phyloP scores from a whole-genome alignment of 495 filamentous ascomycete species.

The Bacidia gigantensis region DNA sequence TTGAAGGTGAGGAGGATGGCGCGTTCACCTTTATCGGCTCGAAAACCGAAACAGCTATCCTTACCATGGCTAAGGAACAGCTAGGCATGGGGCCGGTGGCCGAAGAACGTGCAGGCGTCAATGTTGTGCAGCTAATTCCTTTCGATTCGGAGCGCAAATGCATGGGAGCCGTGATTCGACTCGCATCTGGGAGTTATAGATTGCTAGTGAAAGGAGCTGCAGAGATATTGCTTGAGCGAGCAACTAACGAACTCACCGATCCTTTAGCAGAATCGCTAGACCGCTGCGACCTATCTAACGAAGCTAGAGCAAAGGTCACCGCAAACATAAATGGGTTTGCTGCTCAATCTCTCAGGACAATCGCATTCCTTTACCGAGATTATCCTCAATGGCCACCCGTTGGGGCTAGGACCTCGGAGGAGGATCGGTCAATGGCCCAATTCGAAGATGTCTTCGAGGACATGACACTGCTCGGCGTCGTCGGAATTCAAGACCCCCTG shows the following conservation, averaged over 20 bases:
- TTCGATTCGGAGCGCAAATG: constrained; percentile 59
- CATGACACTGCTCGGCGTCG: constrained; percentile 48
- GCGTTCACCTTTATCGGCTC: constrained; percentile 46
- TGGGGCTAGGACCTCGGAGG: constrained; percentile 30
- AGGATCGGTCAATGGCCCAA: constrained; percentile 35
- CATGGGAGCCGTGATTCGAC: constrained; percentile 51
- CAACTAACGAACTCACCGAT: constrained; percentile 27
- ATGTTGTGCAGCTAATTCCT: constrained; percentile 49
- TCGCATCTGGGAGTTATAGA: constrained; percentile 41
- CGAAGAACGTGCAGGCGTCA: constrained; percentile 42
- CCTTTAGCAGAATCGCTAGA: constrained; percentile 27
- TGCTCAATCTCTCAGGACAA: constrained; percentile 44
- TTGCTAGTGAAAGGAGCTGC: constrained; percentile 58
- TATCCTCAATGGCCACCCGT: constrained; percentile 48
- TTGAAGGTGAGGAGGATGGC: constrained; percentile 48
- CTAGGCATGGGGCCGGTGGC: constrained; percentile 47
- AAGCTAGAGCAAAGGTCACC: constrained; percentile 21
- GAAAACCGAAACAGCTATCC: constrained; percentile 58
- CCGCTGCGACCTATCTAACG: constrained; percentile 24
- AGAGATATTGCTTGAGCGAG: constrained; percentile 46
- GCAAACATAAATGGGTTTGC: constrained; percentile 43
- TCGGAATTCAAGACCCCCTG: constrained; percentile 56
- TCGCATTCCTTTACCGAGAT: constrained; percentile 50
- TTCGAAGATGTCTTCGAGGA: constrained; percentile 44
- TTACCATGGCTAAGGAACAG: constrained; percentile 45